Conservation (phyloP, 441 rosid genomes). For the Eruca vesicaria region DNA sequence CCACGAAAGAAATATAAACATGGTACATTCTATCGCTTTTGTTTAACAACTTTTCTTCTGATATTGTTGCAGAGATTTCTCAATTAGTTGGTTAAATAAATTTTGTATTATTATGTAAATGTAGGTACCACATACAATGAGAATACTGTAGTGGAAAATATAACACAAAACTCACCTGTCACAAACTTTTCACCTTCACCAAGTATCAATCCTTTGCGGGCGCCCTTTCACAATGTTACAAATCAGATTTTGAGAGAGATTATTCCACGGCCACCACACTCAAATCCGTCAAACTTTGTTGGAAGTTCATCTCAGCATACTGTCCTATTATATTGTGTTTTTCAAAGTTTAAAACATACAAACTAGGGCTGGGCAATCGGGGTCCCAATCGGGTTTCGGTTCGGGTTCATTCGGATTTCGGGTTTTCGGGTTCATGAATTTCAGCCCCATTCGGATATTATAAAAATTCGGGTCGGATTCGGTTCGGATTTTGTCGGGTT, state of each 20-base stretch:
- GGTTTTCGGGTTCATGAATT: no score
- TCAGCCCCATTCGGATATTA: no score
- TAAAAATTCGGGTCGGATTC: no score
- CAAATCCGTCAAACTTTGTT: neutral
- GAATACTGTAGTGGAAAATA: neutral
- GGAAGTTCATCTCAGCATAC: neutral
- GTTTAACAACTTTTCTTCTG: neutral
- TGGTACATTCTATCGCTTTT: neutral
- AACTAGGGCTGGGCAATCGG: no score
- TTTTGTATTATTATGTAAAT: no score
- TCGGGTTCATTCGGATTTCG: no score
- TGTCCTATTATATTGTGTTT: neutral
- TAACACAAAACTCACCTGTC: neutral
- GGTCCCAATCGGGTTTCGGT: no score
- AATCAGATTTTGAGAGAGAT: neutral
- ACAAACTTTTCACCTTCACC: neutral
- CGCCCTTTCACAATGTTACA: neutral
- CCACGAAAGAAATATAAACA: neutral
- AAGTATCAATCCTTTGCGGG: neutral
- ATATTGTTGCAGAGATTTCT: neutral
- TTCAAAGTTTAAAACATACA: no score
- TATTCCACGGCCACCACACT: neutral
- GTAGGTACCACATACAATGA: neutral
- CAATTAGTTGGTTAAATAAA: neutral
- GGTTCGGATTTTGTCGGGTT: no score